These are phyloP conservation scores for Coemansia sp. DNA, from an alignment of 192 early-diverging fungal species.

Conservation along the genomic window DNA sequence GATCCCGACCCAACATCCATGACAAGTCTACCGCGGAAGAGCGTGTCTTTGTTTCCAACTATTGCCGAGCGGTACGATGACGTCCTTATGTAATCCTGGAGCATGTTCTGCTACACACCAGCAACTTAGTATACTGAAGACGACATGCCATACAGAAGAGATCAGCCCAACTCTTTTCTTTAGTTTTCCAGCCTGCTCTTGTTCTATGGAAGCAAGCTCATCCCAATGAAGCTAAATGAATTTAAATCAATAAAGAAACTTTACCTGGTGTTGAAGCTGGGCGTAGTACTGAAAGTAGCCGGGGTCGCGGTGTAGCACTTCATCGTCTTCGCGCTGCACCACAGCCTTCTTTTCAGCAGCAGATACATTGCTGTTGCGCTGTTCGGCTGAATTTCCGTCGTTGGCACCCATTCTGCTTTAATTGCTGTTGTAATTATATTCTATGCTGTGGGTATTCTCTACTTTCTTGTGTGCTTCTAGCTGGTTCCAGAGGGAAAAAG, in stretches of 20 bases:
- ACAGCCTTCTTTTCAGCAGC: not conserved
- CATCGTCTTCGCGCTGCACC: conserved; percentile 40
- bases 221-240: not conserved
- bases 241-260: not conserved
- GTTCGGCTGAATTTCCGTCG: not conserved
- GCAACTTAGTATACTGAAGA: not conserved
- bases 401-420: not conserved
- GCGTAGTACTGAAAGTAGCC: conserved; percentile 56
- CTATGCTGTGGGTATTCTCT: not conserved
- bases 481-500: no score
- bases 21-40: conserved; percentile 80
- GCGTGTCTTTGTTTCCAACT: conserved; percentile 67
- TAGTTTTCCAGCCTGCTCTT: not conserved
- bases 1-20: conserved; percentile 96
- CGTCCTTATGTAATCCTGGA: conserved; percentile 94
- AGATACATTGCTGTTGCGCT: not conserved
- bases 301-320: conserved; percentile 48
- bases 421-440: not conserved
- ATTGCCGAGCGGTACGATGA: conserved; percentile 94
- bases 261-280: conserved; percentile 56
- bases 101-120: conserved; percentile 88
- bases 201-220: not conserved
- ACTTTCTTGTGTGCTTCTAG: not conserved
- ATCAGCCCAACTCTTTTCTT: not conserved
- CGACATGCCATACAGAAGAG: not conserved